Conservation (phyloP, 176 grass and related monocot species). For the Oryza glaberrima region DNA sequence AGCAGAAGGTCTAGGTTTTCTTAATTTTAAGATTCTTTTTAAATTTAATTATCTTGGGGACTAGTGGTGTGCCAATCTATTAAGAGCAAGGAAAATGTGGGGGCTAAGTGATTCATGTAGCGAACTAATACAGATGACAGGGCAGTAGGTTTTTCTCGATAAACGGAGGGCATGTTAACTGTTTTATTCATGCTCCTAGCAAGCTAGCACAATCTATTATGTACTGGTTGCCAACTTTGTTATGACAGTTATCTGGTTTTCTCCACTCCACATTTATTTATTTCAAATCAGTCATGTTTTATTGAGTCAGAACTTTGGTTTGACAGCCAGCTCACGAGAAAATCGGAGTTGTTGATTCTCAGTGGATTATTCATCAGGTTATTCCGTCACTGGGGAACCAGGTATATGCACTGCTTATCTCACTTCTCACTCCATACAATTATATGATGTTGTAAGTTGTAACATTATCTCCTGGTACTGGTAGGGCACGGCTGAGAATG, state of each 20-base stretch:
- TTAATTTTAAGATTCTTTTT: not conserved
- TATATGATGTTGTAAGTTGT: not conserved
- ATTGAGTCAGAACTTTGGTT: conserved; percentile 18
- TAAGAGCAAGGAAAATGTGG: not conserved
- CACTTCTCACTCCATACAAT: not conserved
- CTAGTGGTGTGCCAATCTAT: not conserved
- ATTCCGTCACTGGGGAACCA: conserved; percentile 96
- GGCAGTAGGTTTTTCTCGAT: not conserved
- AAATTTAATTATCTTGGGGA: too few relatives aligned
- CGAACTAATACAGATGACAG: not conserved
- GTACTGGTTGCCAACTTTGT: not conserved
- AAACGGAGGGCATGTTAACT: not conserved
- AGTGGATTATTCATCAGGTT: conserved; percentile 93
- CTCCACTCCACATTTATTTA: conserved; percentile 20
- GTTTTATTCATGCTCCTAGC: not conserved
- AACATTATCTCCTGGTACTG: not conserved
- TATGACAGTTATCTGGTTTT: not conserved
- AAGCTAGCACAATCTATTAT: not conserved
- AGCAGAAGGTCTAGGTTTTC: not conserved
- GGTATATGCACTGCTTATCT: conserved; percentile 35
- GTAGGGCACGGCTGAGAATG: conserved; percentile 74
- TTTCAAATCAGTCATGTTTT: conserved; percentile 17
- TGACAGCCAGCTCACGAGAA: conserved; percentile 93
- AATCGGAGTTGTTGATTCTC: conserved; percentile 98
- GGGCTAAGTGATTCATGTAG: not conserved